Base-by-base conservation (phyloP, 2,329 filamentous ascomycete species). In the Hyphodiscus sp. region DNA sequence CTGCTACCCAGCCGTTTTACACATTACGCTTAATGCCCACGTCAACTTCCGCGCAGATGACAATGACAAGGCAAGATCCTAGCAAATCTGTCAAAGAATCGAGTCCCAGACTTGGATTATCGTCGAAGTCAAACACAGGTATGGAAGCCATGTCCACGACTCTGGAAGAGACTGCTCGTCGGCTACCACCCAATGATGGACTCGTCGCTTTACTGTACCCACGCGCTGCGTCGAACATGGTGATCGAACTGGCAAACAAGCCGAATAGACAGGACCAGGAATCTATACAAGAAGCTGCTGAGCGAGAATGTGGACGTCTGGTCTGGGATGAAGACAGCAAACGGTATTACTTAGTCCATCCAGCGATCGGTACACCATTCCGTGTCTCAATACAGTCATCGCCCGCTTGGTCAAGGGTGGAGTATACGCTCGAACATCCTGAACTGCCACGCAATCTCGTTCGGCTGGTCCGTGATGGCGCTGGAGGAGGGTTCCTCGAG, bases 161-260 rank as follows among this genome's bases (percentile, higher is more conserved):
- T 0, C 72, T 84, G 3, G 81, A 84, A 64, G 78, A 80, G 52
- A 71, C 76, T 42, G 68, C 74, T 0, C 74, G 81, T 3, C 73
- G 73, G 0, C 73, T 79, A 49, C 76, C 73, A 13, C 81, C 81
- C 7, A 74, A 80, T 43, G 81, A 85, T 63, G 82, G 82, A 0
- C 75, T 86, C 0, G 78, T 91, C 6, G 85, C 87, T 1, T 74
- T 85, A 1, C 76, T 88, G 15, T 87, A 88, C 70, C 87, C 87
- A 1, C 71, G 74, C 1, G 80, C 83, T 0, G 83, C 84, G 13
- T 80, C 83, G 0, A 80, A 78, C 45, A 77, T 83, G 67, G 85
- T 82, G 1, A 72, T 83, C 1, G 82, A 85, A 19, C 58, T 68
- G 20, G 63, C 62, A 16, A 61, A 62, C 38, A 67, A 65, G 47